Conservation (phyloP, 2,329 filamentous ascomycete species). For the Trichoderma hamatum region DNA sequence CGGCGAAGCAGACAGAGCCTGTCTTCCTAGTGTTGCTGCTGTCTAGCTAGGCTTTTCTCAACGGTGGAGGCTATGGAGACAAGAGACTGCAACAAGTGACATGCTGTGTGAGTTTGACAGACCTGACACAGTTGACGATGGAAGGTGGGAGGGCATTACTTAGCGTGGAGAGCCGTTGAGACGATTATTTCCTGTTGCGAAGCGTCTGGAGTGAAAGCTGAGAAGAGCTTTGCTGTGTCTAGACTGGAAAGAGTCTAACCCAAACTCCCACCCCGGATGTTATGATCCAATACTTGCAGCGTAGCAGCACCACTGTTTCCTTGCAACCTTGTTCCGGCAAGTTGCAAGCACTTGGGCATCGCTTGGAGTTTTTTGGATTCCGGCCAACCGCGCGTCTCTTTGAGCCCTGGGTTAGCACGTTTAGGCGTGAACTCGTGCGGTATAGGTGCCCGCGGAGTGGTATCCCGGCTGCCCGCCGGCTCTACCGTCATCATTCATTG, state of each 20-base stretch:
- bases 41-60: constrained; percentile 20
- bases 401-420: background rate
- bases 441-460: background rate
- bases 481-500: background rate
- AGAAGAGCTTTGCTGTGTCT: background rate
- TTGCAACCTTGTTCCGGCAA: background rate
- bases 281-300: background rate
- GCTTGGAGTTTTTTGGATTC: background rate
- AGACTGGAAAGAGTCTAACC: constrained; percentile 9
- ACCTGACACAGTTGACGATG: background rate
- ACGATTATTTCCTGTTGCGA: background rate
- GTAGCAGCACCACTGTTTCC: background rate
- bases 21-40: constrained; percentile 8
- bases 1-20: background rate
- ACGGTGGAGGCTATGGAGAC: constrained; percentile 24
- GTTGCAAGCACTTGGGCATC: background rate
- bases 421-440: background rate
- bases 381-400: constrained; percentile 21
- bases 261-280: background rate
- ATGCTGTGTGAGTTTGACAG: constrained; percentile 3
- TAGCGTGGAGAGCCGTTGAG: background rate
- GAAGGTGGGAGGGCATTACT: background rate
- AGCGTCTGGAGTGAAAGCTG: background rate
- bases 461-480: background rate
- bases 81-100: background rate